Base-by-base conservation (phyloP, 2,329 filamentous ascomycete genomes). In the Sporothrix phasma region DNA sequence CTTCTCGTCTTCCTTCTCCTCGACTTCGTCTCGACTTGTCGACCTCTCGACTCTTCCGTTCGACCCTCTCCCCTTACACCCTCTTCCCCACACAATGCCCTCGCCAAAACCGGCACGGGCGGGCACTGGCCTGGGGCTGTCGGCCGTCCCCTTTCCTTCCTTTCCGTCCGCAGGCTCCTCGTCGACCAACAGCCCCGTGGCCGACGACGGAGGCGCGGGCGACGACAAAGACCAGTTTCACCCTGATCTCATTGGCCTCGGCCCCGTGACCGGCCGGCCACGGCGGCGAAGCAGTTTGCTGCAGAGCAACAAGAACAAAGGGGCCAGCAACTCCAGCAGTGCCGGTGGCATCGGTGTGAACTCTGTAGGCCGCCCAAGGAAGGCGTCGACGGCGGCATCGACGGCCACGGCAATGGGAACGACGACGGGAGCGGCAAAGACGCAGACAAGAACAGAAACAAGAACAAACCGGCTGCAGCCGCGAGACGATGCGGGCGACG, bases 381-480 rank as follows among this genome's bases (percentile, higher is more conserved):
- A 43, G 26, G 34, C 47, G 45, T 46, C 59, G 22, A 59, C 49
- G 17, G 56, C 54, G 8, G 61, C 61, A 7, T 62, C 39, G 13
- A 61, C 45, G 88, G 90, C 69, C 87, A 91, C 68, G 88, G 88
- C 54, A 74, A 89, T 22, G 96, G 69, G 94, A 90, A 46, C 82
- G 83, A 46, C 82, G 83, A 96, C 72, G 24, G 26, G 24, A 5
- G 34, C 34, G 15, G 34, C 10, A 37, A 4, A 10, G 34, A 3
- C 34, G 3, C 3, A 37, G 15, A 13, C 34, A 37, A 11, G 3
- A 13, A 37, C 34, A 13, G 34, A n/a, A n/a, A 43, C 19, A 31
- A 26, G 41, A 19, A 17, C 59, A 31, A 45, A 11, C 15, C 19
- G 34, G 10, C 8, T 51, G 22, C 59, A 49, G 22, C 46, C 59